phyloP scores from a whole-genome alignment of 306 rosid genomes.

The Senna tora region DNA sequence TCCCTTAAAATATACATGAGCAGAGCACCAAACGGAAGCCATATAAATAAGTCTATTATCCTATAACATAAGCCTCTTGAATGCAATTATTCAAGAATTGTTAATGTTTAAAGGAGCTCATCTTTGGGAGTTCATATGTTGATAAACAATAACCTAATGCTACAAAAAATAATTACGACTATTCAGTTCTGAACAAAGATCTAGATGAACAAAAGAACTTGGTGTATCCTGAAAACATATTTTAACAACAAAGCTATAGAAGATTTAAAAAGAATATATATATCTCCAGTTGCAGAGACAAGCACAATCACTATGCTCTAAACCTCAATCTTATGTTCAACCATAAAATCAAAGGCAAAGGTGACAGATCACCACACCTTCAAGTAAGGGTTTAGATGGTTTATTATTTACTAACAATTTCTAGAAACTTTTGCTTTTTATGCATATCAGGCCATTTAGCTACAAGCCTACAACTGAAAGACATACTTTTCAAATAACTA shows the following conservation, averaged over 20 bases:
- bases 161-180: background rate
- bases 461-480: background rate
- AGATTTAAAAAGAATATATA: background rate
- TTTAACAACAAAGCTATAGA: background rate
- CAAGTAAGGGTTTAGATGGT: background rate
- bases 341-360: background rate
- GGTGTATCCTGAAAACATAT: background rate
- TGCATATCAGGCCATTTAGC: background rate
- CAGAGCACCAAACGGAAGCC: background rate
- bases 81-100: background rate
- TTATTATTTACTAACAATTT: background rate
- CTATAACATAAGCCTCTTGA: background rate
- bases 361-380: background rate
- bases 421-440: background rate
- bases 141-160: background rate
- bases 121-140: too few species aligned
- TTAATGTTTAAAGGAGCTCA: too few species aligned
- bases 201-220: background rate
- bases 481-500: slow-evolving; percentile 5
- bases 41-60: background rate
- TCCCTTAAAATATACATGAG: background rate
- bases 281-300: background rate
- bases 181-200: background rate
- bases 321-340: background rate
- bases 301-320: background rate